phyloP scores from a whole-genome alignment of 257 asterid species.

The Solanum etuberosum region DNA sequence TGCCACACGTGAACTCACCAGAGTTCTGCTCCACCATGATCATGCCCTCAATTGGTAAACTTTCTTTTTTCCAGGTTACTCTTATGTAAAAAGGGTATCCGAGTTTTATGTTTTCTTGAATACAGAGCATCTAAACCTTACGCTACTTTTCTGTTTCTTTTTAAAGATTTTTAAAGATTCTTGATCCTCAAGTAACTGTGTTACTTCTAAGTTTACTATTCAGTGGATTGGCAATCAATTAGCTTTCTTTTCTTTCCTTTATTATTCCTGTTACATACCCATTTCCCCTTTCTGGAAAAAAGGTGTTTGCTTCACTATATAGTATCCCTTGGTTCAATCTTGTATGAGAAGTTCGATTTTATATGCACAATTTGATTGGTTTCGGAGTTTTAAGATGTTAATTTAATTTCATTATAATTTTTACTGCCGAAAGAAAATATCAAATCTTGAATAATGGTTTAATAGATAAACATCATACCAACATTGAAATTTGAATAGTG shows the following conservation, averaged over 20 bases:
- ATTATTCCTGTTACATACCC: neutral
- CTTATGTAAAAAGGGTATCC: neutral
- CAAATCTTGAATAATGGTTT: neutral
- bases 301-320: neutral
- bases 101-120: neutral
- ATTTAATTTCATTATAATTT: neutral
- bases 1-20: conserved; percentile 89
- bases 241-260: neutral
- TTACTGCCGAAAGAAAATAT: neutral
- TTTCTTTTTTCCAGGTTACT: neutral
- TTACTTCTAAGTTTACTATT: neutral
- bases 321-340: neutral
- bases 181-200: neutral
- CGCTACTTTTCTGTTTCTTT: neutral
- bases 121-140: neutral
- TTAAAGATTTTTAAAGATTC: neutral
- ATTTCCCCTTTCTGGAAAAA: neutral
- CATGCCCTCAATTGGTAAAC: conserved; percentile 55
- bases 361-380: neutral
- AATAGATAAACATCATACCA: neutral
- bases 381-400: neutral
- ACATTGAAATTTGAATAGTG: neutral
- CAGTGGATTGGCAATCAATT: neutral
- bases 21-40: conserved; percentile 69
- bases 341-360: neutral